phyloP scores from a whole-genome alignment of 2,329 filamentous ascomycete species.

The Arthrobotrys iridis region DNA sequence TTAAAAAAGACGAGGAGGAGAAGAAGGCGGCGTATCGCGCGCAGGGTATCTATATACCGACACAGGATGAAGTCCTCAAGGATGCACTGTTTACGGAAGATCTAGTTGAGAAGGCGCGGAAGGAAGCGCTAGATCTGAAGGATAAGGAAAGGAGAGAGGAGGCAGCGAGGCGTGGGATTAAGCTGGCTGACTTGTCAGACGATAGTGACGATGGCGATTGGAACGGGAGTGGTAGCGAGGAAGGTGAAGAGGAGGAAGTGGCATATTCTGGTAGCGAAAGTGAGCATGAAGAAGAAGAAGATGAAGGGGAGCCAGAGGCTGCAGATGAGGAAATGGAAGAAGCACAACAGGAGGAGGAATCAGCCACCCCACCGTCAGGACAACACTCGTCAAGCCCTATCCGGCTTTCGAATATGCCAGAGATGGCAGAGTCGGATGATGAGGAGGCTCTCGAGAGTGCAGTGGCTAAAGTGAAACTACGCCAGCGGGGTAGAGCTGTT shows the following conservation, averaged over 20 bases:
- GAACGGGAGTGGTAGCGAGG: constrained; percentile 61
- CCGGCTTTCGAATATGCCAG: constrained; percentile 54
- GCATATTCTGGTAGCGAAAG: constrained; percentile 24
- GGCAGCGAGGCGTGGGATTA: constrained; percentile 63
- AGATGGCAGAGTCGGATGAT: constrained; percentile 61
- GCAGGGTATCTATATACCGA: constrained; percentile 83
- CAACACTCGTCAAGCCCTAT: constrained; percentile 31
- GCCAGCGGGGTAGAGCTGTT: constrained; percentile 23
- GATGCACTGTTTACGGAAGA: constrained; percentile 87
- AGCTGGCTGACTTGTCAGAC: constrained; percentile 67
- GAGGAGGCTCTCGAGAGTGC: constrained; percentile 62
- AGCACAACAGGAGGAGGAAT: constrained; percentile 60
- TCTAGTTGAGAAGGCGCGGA: constrained; percentile 82
- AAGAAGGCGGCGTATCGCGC: constrained; percentile 79
- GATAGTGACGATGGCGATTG: constrained; percentile 63
- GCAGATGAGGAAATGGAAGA: constrained; percentile 62
- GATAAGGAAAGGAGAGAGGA: constrained; percentile 69
- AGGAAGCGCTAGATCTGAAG: constrained; percentile 81
- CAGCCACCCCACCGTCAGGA: constrained; percentile 25
- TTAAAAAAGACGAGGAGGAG: constrained; percentile 77
- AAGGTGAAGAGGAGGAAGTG: constrained; percentile 60
- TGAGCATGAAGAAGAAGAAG: constrained; percentile 4
- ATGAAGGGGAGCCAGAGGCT: constrained; percentile 57
- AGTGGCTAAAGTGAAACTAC: neutral
- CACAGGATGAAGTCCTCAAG: constrained; percentile 83